These are phyloP conservation scores for Trematosphaeria pertusa DNA, from an alignment of 2,329 filamentous ascomycete species.

Conservation along the genomic window DNA sequence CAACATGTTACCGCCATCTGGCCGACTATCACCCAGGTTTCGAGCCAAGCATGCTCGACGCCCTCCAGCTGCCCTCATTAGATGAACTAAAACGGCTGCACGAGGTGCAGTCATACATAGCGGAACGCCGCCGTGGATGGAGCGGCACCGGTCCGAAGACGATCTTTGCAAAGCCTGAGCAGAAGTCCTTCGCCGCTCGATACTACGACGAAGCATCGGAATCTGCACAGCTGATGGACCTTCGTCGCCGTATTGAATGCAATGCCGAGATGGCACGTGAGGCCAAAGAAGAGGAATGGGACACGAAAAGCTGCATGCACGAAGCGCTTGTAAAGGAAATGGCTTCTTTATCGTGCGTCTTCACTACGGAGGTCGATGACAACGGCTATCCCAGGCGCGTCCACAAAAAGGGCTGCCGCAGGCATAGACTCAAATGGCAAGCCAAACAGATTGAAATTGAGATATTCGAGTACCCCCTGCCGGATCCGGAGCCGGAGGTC, in stretches of 20 bases:
- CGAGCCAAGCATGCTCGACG: constrained; percentile 58
- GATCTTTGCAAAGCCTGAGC: constrained; percentile 56
- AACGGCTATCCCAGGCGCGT: constrained; percentile 10
- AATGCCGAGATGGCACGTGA: constrained; percentile 33
- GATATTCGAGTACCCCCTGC: constrained; percentile 60
- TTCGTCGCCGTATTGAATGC: constrained; percentile 46
- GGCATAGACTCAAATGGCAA: constrained; percentile 50
- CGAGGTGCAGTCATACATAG: constrained; percentile 59
- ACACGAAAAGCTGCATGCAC: constrained; percentile 41
- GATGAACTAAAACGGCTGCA: constrained; percentile 61
- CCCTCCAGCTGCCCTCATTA: constrained; percentile 58
- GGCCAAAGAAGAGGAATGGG: constrained; percentile 52
- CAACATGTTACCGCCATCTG: constrained; percentile 56
- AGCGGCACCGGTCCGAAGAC: constrained; percentile 34
- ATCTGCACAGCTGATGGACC: constrained; percentile 28
- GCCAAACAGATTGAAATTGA: constrained; percentile 53
- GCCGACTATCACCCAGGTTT: constrained; percentile 61
- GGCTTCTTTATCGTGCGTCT: constrained; percentile 39
- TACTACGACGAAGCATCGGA: constrained; percentile 52
- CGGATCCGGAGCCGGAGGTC: constrained; percentile 41
- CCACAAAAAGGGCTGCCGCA: constrained; percentile 48
- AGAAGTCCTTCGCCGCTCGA: constrained; percentile 55
- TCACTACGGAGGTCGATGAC: constrained; percentile 19
- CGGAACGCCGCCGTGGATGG: constrained; percentile 39
- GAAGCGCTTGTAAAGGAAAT: constrained; percentile 48